Evolutionary conservation across 495 filamentous ascomycete species (phyloP), one percentile per base, ranked within the genome.

Genomic region (Xylaria bambusicola): DNA sequence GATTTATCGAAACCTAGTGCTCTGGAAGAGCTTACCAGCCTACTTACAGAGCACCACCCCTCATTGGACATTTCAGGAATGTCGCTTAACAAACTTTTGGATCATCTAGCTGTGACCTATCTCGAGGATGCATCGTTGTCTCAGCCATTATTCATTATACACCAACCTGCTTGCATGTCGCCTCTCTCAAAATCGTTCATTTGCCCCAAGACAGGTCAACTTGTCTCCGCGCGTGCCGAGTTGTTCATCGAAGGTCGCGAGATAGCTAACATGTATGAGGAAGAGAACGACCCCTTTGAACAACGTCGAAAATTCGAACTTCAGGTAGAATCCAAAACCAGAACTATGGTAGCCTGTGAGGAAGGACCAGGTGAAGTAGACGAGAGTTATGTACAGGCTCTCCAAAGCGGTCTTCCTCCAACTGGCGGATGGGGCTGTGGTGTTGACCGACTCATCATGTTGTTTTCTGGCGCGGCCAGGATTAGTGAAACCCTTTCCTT

Each of bases 391-490:
- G 77, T 96, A 5, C 79, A 87, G 54, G 90, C 90, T 4, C 71
- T 98, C 44, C 90, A 93, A 66, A 91, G 88, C 77, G 94, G 92
- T 0, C 73, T 98, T 56, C 94, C 94, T 36, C 87, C 94, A 15
- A 98, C 94, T 1, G 95, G 93, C 1, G 94, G 94, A 3, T 98
- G 94, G 94, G 94, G 94, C 0, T 92, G 91, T 64, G 94, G 94
- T 0, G 79, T 98, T 29, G 94, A 98, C 73, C 79, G 94, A 56
- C 75, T 98, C 49, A 84, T 87, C 35, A 98, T 98, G 94, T 72
- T 96, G 20, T 89, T 97, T 56, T 82, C 84, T 1, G 92, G 90
- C 1, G 77, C 82, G 35, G 80, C 82, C 68, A 81, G 86, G 68
- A 98, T 98, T 64, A 79, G 79, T 27, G 91, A 98, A 66, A 87